Evolutionary conservation across 2,329 filamentous ascomycete genomes (phyloP).

Genomic region (Neodidymelliopsis sp.): DNA sequence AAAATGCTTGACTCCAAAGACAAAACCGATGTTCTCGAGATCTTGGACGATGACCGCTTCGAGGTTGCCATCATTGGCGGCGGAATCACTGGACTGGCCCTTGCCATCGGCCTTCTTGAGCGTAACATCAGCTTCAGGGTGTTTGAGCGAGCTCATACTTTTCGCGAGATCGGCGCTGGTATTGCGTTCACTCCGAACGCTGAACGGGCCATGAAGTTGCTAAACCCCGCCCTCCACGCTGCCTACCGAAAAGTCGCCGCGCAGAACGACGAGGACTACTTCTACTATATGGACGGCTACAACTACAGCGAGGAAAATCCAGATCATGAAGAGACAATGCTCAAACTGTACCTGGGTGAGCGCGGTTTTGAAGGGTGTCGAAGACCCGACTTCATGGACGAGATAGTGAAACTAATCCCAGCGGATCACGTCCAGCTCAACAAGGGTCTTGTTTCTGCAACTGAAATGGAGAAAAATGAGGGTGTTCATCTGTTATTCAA

Average conservation of each 20-base stretch:
- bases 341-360: slow-evolving; percentile 22
- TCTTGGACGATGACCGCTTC: not conserved
- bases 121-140: slow-evolving; percentile 23
- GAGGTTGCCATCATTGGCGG: slow-evolving; percentile 30
- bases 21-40: not conserved
- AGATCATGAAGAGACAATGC: slow-evolving; percentile 19
- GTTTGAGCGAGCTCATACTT: slow-evolving; percentile 22
- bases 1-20: not conserved
- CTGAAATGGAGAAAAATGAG: slow-evolving; percentile 21
- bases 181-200: slow-evolving; percentile 56
- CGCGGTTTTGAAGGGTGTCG: slow-evolving; percentile 24
- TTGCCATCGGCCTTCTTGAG: slow-evolving; percentile 21
- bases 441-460: slow-evolving; percentile 13
- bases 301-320: slow-evolving; percentile 3
- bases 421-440: slow-evolving; percentile 8
- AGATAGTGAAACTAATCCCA: slow-evolving; percentile 18
- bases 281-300: slow-evolving; percentile 18
- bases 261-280: slow-evolving; percentile 29
- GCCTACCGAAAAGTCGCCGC: slow-evolving; percentile 48
- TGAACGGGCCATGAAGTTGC: slow-evolving; percentile 57
- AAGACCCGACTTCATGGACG: slow-evolving; percentile 19
- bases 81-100: slow-evolving; percentile 25
- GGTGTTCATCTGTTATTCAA: slow-evolving; percentile 32
- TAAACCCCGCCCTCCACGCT: slow-evolving; percentile 50
- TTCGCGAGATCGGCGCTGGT: slow-evolving; percentile 30